Conservation (phyloP, 768 basidiomycete genomes). For the Mycena alexandri region DNA sequence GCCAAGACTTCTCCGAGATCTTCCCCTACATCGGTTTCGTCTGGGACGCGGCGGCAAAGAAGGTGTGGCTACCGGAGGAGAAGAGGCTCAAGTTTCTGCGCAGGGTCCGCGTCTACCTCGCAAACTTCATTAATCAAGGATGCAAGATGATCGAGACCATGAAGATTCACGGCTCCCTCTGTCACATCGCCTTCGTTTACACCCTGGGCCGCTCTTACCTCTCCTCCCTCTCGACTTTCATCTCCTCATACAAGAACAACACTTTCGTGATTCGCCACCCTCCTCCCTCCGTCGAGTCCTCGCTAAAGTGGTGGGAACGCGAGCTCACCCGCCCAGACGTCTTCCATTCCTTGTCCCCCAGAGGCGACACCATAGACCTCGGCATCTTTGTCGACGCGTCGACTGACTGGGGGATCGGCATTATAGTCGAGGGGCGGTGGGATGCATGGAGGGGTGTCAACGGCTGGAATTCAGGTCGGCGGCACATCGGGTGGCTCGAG, state of each 20-base stretch:
- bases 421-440: conserved; percentile 36
- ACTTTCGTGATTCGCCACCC: background rate
- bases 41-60: background rate
- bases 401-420: conserved; percentile 44
- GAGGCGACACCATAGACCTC: background rate
- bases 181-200: conserved; percentile 17
- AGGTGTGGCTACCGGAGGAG: too few species aligned
- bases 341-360: background rate
- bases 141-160: conserved; percentile 14
- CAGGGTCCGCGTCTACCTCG: background rate
- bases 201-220: conserved; percentile 9
- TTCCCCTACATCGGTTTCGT: background rate
- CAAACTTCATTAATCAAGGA: background rate
- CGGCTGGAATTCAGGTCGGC: conserved; percentile 28
- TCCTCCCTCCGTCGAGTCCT: background rate
- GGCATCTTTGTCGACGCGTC: conserved; percentile 39
- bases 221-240: conserved; percentile 12
- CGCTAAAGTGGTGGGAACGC: conserved; percentile 1
- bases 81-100: conserved; percentile 38
- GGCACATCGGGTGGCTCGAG: conserved; percentile 47
- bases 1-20: background rate
- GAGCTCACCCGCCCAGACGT: background rate
- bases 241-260: conserved; percentile 1
- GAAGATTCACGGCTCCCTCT: conserved; percentile 19
- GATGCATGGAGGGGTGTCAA: conserved; percentile 28